These are phyloP conservation scores for Penicillium decumbens DNA, from an alignment of 2,329 filamentous ascomycete species.

Conservation along the genomic window DNA sequence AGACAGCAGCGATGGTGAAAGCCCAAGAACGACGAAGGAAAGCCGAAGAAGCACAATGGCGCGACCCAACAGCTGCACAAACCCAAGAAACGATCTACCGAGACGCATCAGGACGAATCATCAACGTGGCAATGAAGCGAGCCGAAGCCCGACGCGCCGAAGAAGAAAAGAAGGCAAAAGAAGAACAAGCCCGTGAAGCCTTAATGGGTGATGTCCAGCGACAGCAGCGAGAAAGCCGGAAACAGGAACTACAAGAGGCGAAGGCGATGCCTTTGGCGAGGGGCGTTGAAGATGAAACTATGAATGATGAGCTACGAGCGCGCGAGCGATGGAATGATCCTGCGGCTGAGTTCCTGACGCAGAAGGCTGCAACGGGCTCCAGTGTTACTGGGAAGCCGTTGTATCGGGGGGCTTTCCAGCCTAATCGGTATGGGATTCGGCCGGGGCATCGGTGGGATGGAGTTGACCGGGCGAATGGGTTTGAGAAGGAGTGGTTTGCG, in stretches of 20 bases:
- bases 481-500: constrained; percentile 89
- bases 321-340: constrained; percentile 88
- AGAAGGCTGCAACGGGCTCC: constrained; percentile 45
- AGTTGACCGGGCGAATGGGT: constrained; percentile 88
- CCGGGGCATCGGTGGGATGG: constrained; percentile 96
- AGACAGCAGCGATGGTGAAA: constrained; percentile 68
- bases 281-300: constrained; percentile 72
- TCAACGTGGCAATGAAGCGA: constrained; percentile 86
- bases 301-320: constrained; percentile 79
- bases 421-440: constrained; percentile 89
- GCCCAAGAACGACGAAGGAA: constrained; percentile 56
- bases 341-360: constrained; percentile 70
- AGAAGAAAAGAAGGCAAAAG: constrained; percentile 63
- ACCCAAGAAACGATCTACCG: constrained; percentile 86
- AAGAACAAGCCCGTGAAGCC: constrained; percentile 62
- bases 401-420: constrained; percentile 74
- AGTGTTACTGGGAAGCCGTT: constrained; percentile 56
- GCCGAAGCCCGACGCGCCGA: constrained; percentile 78
- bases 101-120: constrained; percentile 88
- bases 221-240: constrained; percentile 59
- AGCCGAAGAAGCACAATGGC: constrained; percentile 40
- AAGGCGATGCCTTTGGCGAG: constrained; percentile 76
- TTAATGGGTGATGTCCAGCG: constrained; percentile 83
- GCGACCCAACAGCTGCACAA: constrained; percentile 41
- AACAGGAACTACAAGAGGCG: constrained; percentile 70